Evolutionary conservation across 140 eudicot species (phyloP), one percentile per base, ranked within the genome.

Genomic region (Flaveria floridana): DNA sequence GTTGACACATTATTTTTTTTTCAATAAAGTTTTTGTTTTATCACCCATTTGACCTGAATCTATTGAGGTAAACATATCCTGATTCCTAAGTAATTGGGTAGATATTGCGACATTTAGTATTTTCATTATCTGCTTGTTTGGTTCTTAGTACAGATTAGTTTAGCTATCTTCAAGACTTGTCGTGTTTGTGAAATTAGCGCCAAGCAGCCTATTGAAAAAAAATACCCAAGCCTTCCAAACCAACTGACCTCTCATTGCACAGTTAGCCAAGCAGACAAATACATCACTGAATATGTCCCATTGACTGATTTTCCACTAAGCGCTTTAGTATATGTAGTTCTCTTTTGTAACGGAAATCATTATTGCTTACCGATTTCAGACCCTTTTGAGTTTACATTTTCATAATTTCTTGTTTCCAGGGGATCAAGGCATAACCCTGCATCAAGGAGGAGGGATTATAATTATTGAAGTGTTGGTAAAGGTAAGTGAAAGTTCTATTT

Each of bases 361-460:
- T 55, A 39, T 21, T 67, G 23, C 34, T 21, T 75, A 42, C 42
- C 23, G 74, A 34, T 11, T 47, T 48, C n/a, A 13, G 55, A 48
- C 73, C 34, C 14, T 48, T 19, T 71, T 20, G 13, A 70, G 76
- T 62, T 66, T 46, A 61, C 39, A 51, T 59, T 61, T 50, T 53
- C 18, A 44, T 76, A 25, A 71, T 65, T 72, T 68, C 71, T 70
- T 76, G 51, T 76, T 67, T 62, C 53, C 83, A 92, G 97, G 91
- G 81, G 84, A 79, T 81, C 96, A 42, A 89, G 90, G 71, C 95
- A 85, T 73, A 82, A 69, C 81, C 82, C 87, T 57, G 80, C 56
- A 48, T 80, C 97, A 21, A 85, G 96, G 78, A 74, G 97, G 77
- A 86, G 83, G 79, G 86, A 74, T 76, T 89, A 92, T 75, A 83